Evolutionary conservation across 441 rosid genomes (phyloP).

Genomic region (Dalechampia spathulata): DNA sequence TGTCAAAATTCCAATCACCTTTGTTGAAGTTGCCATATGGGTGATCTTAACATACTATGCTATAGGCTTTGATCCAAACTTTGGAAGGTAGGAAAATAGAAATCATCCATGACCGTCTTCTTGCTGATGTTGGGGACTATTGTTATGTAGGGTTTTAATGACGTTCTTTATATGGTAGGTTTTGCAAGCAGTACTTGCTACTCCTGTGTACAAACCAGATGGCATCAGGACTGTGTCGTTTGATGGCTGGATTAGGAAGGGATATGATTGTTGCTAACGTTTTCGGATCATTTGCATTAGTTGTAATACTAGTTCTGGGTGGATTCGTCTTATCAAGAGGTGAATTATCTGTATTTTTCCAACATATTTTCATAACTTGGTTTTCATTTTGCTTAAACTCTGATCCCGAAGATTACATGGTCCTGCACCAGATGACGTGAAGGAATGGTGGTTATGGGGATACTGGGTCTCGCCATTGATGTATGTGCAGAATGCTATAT

Average conservation of each 20-base stretch:
- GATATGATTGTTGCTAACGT: slow-evolving; percentile 56
- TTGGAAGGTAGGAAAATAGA: slow-evolving; percentile 37
- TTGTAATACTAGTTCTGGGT: slow-evolving; percentile 41
- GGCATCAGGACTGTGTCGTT: slow-evolving; percentile 52
- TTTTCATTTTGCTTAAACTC: not conserved
- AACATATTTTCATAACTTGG: not conserved
- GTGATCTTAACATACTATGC: slow-evolving; percentile 52
- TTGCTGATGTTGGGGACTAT: not conserved
- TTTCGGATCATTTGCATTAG: slow-evolving; percentile 41
- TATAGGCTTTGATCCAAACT: slow-evolving; percentile 54
- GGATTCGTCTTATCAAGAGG: slow-evolving; percentile 64
- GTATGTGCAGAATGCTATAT: slow-evolving; percentile 55
- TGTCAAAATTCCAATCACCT: slow-evolving; percentile 55
- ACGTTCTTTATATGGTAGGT: too few species aligned
- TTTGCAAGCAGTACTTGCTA: slow-evolving; percentile 51
- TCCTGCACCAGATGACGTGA: slow-evolving; percentile 39
- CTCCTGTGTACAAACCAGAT: slow-evolving; percentile 42
- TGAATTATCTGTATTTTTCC: slow-evolving; percentile 4
- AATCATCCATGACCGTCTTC: not conserved
- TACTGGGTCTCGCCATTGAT: slow-evolving; percentile 69
- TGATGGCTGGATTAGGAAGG: slow-evolving; percentile 51
- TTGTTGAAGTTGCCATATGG: slow-evolving; percentile 52
- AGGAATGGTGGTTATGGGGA: slow-evolving; percentile 73
- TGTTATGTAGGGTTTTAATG: not conserved
- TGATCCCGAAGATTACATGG: slow-evolving; percentile 7